phyloP scores from a whole-genome alignment of 805 yeast species.

The Candida bentonensis region DNA sequence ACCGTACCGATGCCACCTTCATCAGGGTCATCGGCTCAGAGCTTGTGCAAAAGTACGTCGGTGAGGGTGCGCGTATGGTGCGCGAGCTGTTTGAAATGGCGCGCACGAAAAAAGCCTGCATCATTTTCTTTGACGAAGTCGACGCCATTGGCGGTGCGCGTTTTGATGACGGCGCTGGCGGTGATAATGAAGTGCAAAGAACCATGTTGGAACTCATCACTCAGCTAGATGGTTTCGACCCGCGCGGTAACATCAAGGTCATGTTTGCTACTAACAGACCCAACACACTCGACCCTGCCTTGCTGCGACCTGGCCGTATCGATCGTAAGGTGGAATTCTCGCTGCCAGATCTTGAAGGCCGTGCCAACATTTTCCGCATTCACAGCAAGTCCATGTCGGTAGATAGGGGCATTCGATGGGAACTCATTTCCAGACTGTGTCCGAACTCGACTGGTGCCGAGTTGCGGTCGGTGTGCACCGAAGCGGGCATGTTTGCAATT shows the following conservation, averaged over 20 bases:
- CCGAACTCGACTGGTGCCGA: conserved; percentile 99
- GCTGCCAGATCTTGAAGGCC: conserved; percentile 91
- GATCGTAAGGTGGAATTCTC: conserved; percentile 97
- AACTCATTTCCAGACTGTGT: conserved; percentile 88
- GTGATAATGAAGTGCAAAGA: conserved; percentile 97
- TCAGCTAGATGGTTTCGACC: conserved; percentile 96
- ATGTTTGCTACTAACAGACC: conserved; percentile 99
- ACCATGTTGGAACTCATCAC: conserved; percentile 97
- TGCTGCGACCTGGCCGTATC: conserved; percentile 95
- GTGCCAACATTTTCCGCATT: conserved; percentile 94
- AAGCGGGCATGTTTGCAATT: conserved; percentile 99
- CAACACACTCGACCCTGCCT: conserved; percentile 93
- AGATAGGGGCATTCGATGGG: conserved; percentile 97
- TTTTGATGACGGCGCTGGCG: conserved; percentile 98
- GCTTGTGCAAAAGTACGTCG: conserved; percentile 94
- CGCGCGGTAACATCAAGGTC: conserved; percentile 96
- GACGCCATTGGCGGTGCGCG: conserved; percentile 99
- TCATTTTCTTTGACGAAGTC: conserved; percentile 93
- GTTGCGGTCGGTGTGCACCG: conserved; percentile 94
- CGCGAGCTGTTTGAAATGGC: conserved; percentile 99
- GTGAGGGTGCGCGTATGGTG: conserved; percentile 99
- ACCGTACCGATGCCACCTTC: conserved; percentile 97
- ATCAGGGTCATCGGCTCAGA: conserved; percentile 98
- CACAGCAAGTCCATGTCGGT: conserved; percentile 97
- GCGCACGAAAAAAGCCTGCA: conserved; percentile 94